A percentile compares a stretch with the other conserved stretches of the same genome.
phyloP scores from a whole-genome alignment of 106 monocot species.

The Dactylorhiza incarnata region DNA sequence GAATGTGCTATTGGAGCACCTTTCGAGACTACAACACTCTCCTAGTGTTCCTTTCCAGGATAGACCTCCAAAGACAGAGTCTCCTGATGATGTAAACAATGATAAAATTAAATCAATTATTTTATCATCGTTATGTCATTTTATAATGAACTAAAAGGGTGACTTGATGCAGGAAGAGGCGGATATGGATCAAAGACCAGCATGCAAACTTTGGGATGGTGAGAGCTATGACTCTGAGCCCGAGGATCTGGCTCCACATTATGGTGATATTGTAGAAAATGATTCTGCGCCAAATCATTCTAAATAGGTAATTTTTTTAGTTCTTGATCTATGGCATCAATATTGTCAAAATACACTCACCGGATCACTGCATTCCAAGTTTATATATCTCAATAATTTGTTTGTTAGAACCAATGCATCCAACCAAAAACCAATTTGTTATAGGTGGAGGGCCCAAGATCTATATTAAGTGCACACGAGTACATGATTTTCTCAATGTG shows the following conservation, averaged over 20 bases:
- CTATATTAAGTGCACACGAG: too few relatives aligned
- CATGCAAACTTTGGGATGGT: constrained; percentile 21
- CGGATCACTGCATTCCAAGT: too few relatives aligned
- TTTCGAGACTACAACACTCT: constrained; percentile 31
- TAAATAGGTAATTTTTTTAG: not conserved
- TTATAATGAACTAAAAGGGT: not conserved
- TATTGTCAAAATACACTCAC: not conserved
- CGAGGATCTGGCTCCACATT: constrained; percentile 11
- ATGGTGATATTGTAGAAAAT: constrained; percentile 8
- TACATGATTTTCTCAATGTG: too few relatives aligned
- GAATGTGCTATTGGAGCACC: constrained; percentile 32
- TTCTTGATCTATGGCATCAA: not conserved
- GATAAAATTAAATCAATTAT: not conserved
- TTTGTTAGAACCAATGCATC: too few relatives aligned
- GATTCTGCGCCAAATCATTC: constrained; percentile 3
- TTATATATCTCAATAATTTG: too few relatives aligned
- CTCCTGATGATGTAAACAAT: constrained; percentile 25
- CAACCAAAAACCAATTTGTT: too few relatives aligned
- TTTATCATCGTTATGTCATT: not conserved
- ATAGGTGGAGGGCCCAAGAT: too few relatives aligned
- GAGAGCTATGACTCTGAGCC: constrained; percentile 25
- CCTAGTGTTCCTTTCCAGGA: constrained; percentile 37
- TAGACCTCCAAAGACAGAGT: constrained; percentile 31
- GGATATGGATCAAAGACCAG: constrained; percentile 19
- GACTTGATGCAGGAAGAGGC: constrained; percentile 18